phyloP scores from a whole-genome alignment of 225 moss, liverwort and hornwort genomes.

The Sphagnum tenellum region DNA sequence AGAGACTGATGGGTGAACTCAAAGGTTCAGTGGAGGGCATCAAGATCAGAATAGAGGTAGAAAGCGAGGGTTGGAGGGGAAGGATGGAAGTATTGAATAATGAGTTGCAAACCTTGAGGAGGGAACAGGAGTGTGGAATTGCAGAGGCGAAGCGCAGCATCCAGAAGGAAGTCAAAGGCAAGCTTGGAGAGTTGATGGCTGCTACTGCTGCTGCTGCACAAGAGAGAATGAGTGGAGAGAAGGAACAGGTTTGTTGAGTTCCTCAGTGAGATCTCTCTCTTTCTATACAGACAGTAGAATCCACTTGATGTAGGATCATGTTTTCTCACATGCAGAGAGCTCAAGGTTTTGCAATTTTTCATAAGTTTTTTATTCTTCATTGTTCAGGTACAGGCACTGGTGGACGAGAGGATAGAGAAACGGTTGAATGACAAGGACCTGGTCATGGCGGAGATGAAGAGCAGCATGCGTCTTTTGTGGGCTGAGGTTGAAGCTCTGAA shows the following conservation, averaged over 20 bases:
- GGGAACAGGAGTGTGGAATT: constrained; percentile 39
- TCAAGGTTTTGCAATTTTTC: too few relatives aligned
- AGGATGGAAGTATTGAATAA: constrained; percentile 55
- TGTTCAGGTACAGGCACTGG: constrained; percentile 22
- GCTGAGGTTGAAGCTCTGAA: constrained; percentile 46
- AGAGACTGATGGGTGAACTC: constrained; percentile 49
- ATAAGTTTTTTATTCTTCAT: too few relatives aligned
- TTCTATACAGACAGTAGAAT: too few relatives aligned
- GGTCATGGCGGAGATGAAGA: constrained; percentile 48
- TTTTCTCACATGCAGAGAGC: too few relatives aligned
- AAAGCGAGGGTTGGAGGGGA: constrained; percentile 35
- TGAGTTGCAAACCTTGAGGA: constrained; percentile 43
- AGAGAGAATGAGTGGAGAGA: constrained; percentile 31
- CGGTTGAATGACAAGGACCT: constrained; percentile 31
- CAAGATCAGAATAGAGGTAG: constrained; percentile 39
- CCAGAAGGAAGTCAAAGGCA: constrained; percentile 43
- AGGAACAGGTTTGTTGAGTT: constrained; percentile 16
- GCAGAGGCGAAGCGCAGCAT: constrained; percentile 37
- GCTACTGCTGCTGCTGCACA: constrained; percentile 18
- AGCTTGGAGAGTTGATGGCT: constrained; percentile 40
- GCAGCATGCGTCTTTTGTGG: constrained; percentile 66
- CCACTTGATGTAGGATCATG: too few relatives aligned
- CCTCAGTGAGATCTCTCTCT: too few relatives aligned
- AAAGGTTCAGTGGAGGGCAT: constrained; percentile 58
- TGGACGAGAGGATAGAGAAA: constrained; percentile 37